These are phyloP conservation scores for Krasilnikovozyma curviuscula DNA, from an alignment of 768 basidiomycete species.

Conservation along the genomic window DNA sequence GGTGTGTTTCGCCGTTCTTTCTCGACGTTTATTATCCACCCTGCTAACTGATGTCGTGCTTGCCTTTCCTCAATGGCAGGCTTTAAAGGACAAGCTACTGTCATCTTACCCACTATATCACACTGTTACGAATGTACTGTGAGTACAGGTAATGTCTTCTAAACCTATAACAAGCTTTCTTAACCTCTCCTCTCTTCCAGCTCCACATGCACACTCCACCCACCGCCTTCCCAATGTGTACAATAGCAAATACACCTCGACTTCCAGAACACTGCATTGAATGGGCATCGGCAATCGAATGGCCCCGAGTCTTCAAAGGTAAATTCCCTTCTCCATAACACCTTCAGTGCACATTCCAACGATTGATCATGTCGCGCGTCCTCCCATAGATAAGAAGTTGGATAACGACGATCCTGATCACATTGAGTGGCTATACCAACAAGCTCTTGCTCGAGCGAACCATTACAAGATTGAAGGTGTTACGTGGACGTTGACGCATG, in stretches of 20 bases:
- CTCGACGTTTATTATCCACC: background rate
- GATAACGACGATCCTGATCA: constrained; percentile 96
- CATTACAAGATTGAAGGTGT: constrained; percentile 97
- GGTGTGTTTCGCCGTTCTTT: constrained; percentile 32
- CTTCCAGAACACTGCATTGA: constrained; percentile 98
- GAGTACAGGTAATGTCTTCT: constrained; percentile 4
- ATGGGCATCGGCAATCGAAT: constrained; percentile 96
- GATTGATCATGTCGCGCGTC: background rate
- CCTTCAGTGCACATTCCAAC: background rate
- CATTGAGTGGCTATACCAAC: constrained; percentile 75
- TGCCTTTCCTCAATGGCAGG: constrained; percentile 40
- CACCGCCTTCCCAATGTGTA: constrained; percentile 92
- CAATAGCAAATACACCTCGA: constrained; percentile 95
- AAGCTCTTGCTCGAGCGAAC: constrained; percentile 61
- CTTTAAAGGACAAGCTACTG: constrained; percentile 94
- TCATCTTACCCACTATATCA: constrained; percentile 82
- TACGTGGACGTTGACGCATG: constrained; percentile 92
- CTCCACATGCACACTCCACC: constrained; percentile 95
- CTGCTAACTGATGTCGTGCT: background rate
- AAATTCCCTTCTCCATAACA: constrained; percentile 12
- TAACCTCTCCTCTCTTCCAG: constrained; percentile 10
- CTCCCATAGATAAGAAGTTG: constrained; percentile 63
- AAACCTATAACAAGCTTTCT: background rate
- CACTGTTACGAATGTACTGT: constrained; percentile 94
- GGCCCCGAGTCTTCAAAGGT: constrained; percentile 89